phyloP scores from a whole-genome alignment of 805 yeast genomes.

The Wickerhamiella bombiphila region DNA sequence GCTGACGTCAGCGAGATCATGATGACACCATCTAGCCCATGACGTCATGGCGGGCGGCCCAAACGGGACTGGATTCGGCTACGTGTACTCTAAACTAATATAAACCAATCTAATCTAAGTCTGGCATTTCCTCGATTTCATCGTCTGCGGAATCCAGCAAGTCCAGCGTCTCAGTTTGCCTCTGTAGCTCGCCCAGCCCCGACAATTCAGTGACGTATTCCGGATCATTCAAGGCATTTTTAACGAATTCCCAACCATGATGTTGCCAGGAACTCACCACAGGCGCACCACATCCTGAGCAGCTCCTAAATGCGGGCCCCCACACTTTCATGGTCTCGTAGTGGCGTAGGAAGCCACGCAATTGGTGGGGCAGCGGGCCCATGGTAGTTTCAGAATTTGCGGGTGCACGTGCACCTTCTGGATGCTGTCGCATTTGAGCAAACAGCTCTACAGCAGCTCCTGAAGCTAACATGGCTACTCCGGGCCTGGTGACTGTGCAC shows the following conservation, averaged over 20 bases:
- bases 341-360: constrained; percentile 67
- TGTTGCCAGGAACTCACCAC: constrained; percentile 38
- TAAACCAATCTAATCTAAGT: neutral
- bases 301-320: constrained; percentile 59
- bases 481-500: constrained; percentile 98
- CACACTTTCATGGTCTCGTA: constrained; percentile 49
- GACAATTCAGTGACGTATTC: constrained; percentile 59
- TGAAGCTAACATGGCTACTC: constrained; percentile 79
- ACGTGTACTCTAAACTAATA: neutral
- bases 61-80: neutral
- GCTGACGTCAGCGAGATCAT: too few species aligned
- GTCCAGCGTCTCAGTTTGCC: constrained; percentile 48
- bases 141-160: constrained; percentile 23
- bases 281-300: constrained; percentile 71
- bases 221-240: constrained; percentile 49
- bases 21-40: too few species aligned
- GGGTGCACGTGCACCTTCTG: constrained; percentile 33
- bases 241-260: constrained; percentile 72
- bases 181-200: constrained; percentile 63
- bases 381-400: constrained; percentile 31
- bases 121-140: neutral
- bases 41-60: too few species aligned
- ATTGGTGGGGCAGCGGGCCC: constrained; percentile 77
- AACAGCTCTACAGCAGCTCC: constrained; percentile 74
- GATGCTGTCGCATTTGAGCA: constrained; percentile 60